Evolutionary conservation across 495 filamentous ascomycete species (phyloP).

Genomic region (Tuber magnatum): DNA sequence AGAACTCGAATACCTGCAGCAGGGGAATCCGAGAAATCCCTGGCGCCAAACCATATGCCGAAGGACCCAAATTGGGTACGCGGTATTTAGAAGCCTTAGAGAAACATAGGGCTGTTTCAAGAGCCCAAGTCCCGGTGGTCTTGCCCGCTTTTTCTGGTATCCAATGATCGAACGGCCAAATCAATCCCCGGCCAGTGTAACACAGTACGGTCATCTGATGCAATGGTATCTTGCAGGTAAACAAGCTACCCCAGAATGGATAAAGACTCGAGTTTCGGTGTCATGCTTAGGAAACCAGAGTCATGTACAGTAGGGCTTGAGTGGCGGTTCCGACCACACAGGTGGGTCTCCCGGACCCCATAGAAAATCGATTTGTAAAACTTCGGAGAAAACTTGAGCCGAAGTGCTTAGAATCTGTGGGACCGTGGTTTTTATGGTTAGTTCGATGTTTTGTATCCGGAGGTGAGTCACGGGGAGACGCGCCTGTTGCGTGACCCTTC

Average conservation of each 20-base stretch:
- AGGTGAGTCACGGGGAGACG: slow-evolving; percentile 1
- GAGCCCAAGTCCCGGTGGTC: background rate
- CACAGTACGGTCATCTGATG: background rate
- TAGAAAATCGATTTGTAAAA: background rate
- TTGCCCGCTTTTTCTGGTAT: background rate
- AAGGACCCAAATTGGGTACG: background rate
- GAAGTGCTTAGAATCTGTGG: background rate
- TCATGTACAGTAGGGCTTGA: background rate
- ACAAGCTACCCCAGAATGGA: background rate
- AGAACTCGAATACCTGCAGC: background rate
- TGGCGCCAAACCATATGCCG: background rate
- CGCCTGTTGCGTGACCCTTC: background rate
- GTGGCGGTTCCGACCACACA: background rate
- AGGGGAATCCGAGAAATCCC: background rate
- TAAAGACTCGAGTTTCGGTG: background rate
- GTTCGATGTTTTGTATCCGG: background rate
- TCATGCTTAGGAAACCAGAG: background rate
- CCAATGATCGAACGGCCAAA: background rate
- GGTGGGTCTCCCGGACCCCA: background rate
- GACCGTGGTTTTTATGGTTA: background rate
- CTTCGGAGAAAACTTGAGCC: background rate
- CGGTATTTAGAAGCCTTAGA: background rate
- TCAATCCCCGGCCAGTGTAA: background rate
- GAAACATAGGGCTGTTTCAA: background rate
- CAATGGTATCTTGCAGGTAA: background rate